These are phyloP conservation scores for Pythium plurisporium DNA, from an alignment of 352 stramenopile species.

Conservation along the genomic window DNA sequence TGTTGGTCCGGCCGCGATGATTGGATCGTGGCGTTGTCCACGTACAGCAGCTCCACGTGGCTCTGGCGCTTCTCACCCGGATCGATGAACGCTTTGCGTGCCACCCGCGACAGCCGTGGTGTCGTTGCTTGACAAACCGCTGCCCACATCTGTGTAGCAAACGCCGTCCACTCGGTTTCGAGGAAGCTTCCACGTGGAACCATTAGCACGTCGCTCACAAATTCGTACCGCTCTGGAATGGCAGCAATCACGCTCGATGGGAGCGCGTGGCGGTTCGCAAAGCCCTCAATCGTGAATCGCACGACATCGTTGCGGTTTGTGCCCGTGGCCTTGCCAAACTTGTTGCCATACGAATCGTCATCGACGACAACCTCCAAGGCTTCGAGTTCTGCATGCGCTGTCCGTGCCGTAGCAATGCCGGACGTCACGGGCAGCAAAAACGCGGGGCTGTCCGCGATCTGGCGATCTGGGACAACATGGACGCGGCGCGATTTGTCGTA, in stretches of 20 bases:
- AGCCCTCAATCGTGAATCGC: conserved; percentile 40
- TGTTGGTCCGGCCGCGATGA: conserved; percentile 32
- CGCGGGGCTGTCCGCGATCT: conserved; percentile 17
- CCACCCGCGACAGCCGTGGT: conserved; percentile 62
- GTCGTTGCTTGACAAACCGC: conserved; percentile 50
- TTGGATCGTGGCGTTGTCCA: conserved; percentile 37
- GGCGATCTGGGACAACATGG: conserved; percentile 30
- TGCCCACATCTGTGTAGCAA: conserved; percentile 59
- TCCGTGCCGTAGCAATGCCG: conserved; percentile 29
- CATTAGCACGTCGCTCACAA: conserved; percentile 68
- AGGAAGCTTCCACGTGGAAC: conserved; percentile 62
- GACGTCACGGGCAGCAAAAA: conserved; percentile 65
- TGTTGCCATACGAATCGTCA: conserved; percentile 65
- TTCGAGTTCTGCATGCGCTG: conserved; percentile 27
- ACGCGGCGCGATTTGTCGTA: conserved; percentile 84
- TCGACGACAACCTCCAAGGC: conserved; percentile 41
- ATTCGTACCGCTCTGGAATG: conserved; percentile 73
- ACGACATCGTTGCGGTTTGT: conserved; percentile 76
- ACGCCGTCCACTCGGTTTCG: conserved; percentile 46
- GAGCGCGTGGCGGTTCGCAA: conserved; percentile 48
- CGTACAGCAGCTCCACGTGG: conserved; percentile 65
- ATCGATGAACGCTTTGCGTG: conserved; percentile 79
- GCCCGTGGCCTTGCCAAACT: conserved; percentile 65
- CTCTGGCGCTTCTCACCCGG: conserved; percentile 75
- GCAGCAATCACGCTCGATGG: conserved; percentile 4